phyloP scores from a whole-genome alignment of 129 eudicot genomes.

The Flaveria trinervia region DNA sequence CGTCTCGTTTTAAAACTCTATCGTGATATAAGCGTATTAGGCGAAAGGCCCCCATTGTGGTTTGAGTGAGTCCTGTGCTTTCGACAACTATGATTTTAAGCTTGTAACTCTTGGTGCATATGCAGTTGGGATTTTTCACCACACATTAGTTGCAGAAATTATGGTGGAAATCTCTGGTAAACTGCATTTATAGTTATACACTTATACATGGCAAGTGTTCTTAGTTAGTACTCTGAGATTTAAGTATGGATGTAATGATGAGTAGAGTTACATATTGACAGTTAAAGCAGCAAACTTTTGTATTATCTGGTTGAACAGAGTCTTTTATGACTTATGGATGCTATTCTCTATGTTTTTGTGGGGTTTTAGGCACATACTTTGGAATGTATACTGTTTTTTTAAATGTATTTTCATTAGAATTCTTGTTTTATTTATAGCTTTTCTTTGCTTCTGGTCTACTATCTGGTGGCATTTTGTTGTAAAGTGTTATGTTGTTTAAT shows the following conservation, averaged over 20 bases:
- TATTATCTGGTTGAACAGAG: background rate
- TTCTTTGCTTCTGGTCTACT: background rate
- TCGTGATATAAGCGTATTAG: no score
- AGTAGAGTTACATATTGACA: background rate
- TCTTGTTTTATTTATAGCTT: background rate
- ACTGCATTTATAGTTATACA: background rate
- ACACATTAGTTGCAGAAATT: background rate
- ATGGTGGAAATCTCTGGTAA: background rate
- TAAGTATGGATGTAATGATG: background rate
- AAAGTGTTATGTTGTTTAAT: background rate
- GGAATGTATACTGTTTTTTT: background rate
- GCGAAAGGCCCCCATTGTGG: no score
- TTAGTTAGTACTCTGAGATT: background rate
- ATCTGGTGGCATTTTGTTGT: background rate
- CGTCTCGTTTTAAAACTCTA: no score
- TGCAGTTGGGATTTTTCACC: no score
- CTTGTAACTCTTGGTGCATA: no score
- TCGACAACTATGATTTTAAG: no score
- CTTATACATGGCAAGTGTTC: background rate
- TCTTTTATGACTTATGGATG: no score
- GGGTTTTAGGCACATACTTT: background rate
- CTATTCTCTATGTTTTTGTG: background rate
- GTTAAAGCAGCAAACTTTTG: slow-evolving; percentile 4
- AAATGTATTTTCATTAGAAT: background rate
- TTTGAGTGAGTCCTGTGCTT: no score